Percentiles rank a stretch among this genome's conserved stretches.
Conservation (phyloP, 2,329 filamentous ascomycete genomes). For the Exophiala calicioides region DNA sequence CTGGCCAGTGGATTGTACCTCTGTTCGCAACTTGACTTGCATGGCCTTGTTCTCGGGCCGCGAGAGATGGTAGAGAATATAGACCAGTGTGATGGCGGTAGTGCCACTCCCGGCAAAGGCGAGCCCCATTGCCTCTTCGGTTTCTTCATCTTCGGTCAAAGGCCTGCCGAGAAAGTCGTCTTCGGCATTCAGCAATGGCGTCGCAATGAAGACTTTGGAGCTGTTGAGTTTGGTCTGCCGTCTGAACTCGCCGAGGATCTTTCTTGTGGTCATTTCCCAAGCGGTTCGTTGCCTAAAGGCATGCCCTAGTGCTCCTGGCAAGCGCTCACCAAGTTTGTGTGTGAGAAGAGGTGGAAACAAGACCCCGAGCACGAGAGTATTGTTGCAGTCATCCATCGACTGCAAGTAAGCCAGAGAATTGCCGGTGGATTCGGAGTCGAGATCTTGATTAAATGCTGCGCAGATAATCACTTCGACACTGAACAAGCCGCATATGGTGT, state of each 20-base stretch:
- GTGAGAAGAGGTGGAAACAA: background rate
- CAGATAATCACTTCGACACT: background rate
- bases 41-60: background rate
- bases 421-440: background rate
- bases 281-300: background rate
- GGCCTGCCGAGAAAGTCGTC: background rate
- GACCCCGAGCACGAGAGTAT: background rate
- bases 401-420: background rate
- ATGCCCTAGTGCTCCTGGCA: background rate
- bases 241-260: background rate
- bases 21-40: background rate
- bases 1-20: background rate
- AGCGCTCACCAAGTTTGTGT: background rate
- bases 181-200: background rate
- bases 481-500: background rate
- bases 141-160: background rate
- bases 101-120: constrained; percentile 7
- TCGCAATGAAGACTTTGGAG: background rate
- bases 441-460: background rate
- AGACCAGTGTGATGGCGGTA: constrained; percentile 2
- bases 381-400: background rate
- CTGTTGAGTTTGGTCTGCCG: background rate
- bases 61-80: background rate
- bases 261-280: background rate
- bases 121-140: constrained; percentile 3